phyloP scores from a whole-genome alignment of 2,329 filamentous ascomycete species.

The Penicillium sp. region DNA sequence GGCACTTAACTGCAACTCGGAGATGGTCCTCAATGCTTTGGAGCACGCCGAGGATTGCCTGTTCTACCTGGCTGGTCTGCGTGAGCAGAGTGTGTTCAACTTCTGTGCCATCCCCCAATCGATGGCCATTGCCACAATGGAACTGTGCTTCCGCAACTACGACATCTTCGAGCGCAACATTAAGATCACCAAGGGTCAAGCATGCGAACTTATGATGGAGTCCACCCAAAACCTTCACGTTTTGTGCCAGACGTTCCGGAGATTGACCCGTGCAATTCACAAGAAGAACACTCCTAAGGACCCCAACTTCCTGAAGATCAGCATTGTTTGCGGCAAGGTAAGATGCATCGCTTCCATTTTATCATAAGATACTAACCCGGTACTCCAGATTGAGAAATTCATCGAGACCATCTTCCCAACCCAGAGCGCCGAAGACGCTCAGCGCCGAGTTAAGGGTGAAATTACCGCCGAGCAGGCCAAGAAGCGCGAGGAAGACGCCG shows the following conservation, averaged over 20 bases:
- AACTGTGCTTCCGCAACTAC: conserved; percentile 88
- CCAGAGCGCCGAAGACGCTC: conserved; percentile 65
- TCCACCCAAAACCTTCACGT: conserved; percentile 85
- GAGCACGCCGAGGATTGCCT: conserved; percentile 86
- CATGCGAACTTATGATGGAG: conserved; percentile 86
- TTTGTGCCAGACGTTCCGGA: conserved; percentile 78
- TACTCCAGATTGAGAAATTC: conserved; percentile 78
- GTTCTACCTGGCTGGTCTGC: conserved; percentile 94
- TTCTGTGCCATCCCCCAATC: conserved; percentile 95
- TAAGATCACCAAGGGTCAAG: conserved; percentile 95
- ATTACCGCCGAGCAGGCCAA: conserved; percentile 58
- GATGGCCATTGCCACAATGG: conserved; percentile 96
- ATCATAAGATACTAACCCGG: conserved; percentile 5
- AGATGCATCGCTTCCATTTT: conserved; percentile 19
- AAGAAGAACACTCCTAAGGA: conserved; percentile 93
- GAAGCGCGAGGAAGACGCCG: conserved; percentile 48
- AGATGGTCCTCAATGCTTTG: conserved; percentile 90
- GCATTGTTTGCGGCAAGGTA: conserved; percentile 83
- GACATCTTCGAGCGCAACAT: conserved; percentile 80
- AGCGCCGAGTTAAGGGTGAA: conserved; percentile 49
- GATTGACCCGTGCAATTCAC: conserved; percentile 76
- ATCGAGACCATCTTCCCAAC: conserved; percentile 90
- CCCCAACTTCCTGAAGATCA: conserved; percentile 89
- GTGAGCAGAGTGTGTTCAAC: conserved; percentile 98
- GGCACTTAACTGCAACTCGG: conserved; percentile 81